Conservation (phyloP, 2,329 filamentous ascomycete genomes). For the Lachnellula subtilissima region DNA sequence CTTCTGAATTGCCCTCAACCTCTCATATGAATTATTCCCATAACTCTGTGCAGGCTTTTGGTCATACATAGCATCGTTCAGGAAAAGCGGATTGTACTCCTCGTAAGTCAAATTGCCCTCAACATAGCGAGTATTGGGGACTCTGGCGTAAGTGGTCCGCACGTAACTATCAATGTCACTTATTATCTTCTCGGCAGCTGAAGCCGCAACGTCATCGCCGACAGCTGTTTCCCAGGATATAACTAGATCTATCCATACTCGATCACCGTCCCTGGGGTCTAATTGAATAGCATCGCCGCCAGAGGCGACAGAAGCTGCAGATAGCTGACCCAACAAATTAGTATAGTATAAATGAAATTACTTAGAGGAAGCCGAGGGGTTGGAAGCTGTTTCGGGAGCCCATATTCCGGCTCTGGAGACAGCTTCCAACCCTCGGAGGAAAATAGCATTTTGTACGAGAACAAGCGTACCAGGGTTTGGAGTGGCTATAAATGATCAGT, state of each 20-base stretch:
- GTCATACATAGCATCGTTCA: conserved; percentile 35
- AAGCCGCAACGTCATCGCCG: conserved; percentile 15
- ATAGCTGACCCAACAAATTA: too few species aligned
- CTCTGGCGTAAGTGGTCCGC: conserved; percentile 8
- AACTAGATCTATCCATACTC: conserved; percentile 32
- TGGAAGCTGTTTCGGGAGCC: too few species aligned
- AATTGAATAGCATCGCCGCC: conserved; percentile 24
- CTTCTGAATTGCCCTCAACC: conserved; percentile 31
- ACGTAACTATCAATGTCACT: conserved; percentile 5
- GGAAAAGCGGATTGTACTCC: conserved; percentile 30
- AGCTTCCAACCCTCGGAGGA: too few species aligned
- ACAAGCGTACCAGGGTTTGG: background rate
- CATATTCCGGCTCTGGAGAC: too few species aligned
- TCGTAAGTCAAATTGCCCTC: conserved; percentile 10
- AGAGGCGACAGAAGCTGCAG: background rate
- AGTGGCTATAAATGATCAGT: background rate
- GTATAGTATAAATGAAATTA: too few species aligned
- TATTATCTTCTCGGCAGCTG: background rate
- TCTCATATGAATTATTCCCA: conserved; percentile 26
- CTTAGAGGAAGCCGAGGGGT: too few species aligned
- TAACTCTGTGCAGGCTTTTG: conserved; percentile 23
- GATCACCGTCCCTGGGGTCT: conserved; percentile 24
- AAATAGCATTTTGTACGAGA: too few species aligned
- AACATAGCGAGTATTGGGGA: conserved; percentile 22
- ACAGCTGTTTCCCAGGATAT: conserved; percentile 20